Conservation (phyloP, 371 early-diverging fungal genomes). For the Circinella umbellata region DNA sequence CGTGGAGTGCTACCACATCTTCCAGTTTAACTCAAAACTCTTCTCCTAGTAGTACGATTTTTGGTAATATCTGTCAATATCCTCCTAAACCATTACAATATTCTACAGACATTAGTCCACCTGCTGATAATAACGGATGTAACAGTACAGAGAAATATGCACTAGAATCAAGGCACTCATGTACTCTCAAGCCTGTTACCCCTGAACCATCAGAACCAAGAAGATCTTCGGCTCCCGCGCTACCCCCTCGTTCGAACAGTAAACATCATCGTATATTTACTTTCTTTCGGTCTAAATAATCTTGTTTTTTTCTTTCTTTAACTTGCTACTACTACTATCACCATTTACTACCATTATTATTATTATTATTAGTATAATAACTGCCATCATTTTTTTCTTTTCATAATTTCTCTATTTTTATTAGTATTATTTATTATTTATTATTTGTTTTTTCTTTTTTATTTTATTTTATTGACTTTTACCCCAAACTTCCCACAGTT, state of each 20-base stretch:
- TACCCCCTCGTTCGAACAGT: not conserved
- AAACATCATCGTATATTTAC: slow-evolving; percentile 5
- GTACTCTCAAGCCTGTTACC: slow-evolving; percentile 9
- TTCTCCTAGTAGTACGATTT: slow-evolving; percentile 13
- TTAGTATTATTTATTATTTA: too few species aligned
- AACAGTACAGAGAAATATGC: not conserved
- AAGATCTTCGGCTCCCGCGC: slow-evolving; percentile 13
- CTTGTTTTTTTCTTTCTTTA: not conserved
- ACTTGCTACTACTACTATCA: not conserved
- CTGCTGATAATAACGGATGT: slow-evolving; percentile 14
- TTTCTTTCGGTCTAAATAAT: not conserved
- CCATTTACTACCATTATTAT: too few species aligned
- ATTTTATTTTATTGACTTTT: not conserved
- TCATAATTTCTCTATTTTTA: too few species aligned
- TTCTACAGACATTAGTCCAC: slow-evolving; percentile 32
- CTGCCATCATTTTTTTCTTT: too few species aligned
- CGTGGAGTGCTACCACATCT: slow-evolving; percentile 11
- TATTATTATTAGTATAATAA: too few species aligned
- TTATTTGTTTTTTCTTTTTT: not conserved
- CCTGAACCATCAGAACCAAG: slow-evolving; percentile 1
- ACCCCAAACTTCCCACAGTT: slow-evolving; percentile 67
- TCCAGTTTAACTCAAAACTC: slow-evolving; percentile 10
- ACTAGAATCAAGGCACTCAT: slow-evolving; percentile 10
- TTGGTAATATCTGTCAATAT: slow-evolving; percentile 26
- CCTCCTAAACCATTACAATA: slow-evolving; percentile 44